Base-by-base conservation (phyloP, 306 rosid species). In the Rosa chinensis region DNA sequence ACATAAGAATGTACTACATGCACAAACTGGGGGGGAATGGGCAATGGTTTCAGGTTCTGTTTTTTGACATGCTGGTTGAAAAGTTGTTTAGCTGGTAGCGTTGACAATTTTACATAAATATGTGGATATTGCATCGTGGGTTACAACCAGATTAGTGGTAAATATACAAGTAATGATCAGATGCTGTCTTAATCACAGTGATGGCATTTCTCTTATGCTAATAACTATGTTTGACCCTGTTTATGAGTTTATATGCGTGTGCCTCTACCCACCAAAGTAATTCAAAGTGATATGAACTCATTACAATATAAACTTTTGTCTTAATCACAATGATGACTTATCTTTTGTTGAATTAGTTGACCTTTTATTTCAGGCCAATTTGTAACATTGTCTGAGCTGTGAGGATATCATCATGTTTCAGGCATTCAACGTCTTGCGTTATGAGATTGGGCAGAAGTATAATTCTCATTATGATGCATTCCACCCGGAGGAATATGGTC, bases 381-480 rank as follows among this genome's bases (percentile, higher is more conserved):
- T 74, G 79, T 84, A 52, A 83, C 83, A 82, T 83, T 79, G 83
- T 84, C 64, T 81, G 72, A 76, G 79, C 72, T 76, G 81, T 76
- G 82, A 81, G 82, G 84, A 82, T 80, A 77, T 82, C 85, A 56
- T 81, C 83, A 77, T 87, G 87, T 95, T 90, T 87, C 96, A 95
- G 99, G 93, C 90, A 78, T 96, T 91, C 82, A 90, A 90, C 74
- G 18, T 96, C 82, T 86, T 96, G 88, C 93, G 93, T 75, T 91
- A 96, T 83, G 85, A 88, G 85, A 66, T 91, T 17, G 97, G 97
- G 67, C 98, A 93, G 87, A 93, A 35, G 87, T 96, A 96, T 80
- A 73, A 73, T 78, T 83, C 97, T 81, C 99, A 96, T 75, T 90
- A 85, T 70, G 97, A 90, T 25, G 89, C 92, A 16, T 89, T 93